A percentile compares a stretch with the other conserved stretches of the same genome.
phyloP scores from a whole-genome alignment of 805 yeast species.

The Saccharomycopsis amapae region DNA sequence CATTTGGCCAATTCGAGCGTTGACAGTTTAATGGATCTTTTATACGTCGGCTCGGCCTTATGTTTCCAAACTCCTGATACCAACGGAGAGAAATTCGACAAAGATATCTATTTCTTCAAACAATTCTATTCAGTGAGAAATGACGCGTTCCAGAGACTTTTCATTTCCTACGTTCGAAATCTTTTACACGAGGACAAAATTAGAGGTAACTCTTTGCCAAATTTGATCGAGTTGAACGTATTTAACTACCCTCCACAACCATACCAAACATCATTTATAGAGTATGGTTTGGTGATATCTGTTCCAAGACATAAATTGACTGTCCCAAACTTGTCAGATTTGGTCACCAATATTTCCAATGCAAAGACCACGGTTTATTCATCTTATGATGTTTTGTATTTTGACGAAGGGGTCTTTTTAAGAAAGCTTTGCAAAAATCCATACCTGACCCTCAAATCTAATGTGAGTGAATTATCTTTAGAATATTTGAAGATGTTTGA shows the following conservation, averaged over 20 bases:
- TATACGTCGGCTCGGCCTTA: conserved; percentile 33
- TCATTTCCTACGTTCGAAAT: conserved; percentile 29
- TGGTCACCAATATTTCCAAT: conserved; percentile 32
- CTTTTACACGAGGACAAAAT: conserved; percentile 1
- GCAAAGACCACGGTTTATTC: conserved; percentile 30
- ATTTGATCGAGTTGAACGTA: neutral
- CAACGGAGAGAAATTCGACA: conserved; percentile 20
- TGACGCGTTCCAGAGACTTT: conserved; percentile 29
- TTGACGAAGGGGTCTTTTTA: conserved; percentile 34
- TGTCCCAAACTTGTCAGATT: conserved; percentile 28
- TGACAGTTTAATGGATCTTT: conserved; percentile 24
- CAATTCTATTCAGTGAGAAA: conserved; percentile 31
- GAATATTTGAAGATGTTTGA: conserved; percentile 14
- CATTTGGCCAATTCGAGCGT: neutral
- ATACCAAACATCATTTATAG: conserved; percentile 29
- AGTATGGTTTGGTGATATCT: conserved; percentile 32
- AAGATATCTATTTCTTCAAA: conserved; percentile 25
- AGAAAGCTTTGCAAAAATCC: conserved; percentile 37
- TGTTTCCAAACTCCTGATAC: conserved; percentile 26
- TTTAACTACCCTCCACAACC: conserved; percentile 21
- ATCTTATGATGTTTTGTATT: conserved; percentile 31
- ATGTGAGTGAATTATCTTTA: conserved; percentile 8
- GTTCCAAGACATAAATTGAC: conserved; percentile 24
- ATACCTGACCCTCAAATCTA: conserved; percentile 27
- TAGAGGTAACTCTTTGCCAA: neutral